Percentiles rank a stretch among this genome's conserved stretches.
Evolutionary conservation across 1,284 basidiomycete genomes (phyloP).

Genomic region (Ceratobasidium sp.): DNA sequence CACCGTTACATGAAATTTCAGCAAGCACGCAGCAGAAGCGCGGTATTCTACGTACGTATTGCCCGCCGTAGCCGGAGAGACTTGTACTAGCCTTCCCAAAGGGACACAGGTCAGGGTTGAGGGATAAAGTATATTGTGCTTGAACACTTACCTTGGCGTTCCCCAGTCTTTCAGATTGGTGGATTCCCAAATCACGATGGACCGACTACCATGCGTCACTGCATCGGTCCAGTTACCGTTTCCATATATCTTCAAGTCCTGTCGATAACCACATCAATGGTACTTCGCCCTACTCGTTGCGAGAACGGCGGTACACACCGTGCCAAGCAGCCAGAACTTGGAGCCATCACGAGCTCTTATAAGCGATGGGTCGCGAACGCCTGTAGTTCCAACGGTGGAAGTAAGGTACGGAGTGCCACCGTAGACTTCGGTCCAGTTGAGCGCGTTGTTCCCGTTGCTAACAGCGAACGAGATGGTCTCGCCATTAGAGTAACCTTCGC

Average conservation of each 20-base stretch:
- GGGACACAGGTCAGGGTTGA: background rate
- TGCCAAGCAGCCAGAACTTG: slow-evolving; percentile 41
- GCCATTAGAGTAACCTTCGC: slow-evolving; percentile 40
- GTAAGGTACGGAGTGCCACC: slow-evolving; percentile 40
- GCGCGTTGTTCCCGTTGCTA: slow-evolving; percentile 37
- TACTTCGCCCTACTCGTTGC: background rate
- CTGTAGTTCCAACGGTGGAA: slow-evolving; percentile 27
- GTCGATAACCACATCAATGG: background rate
- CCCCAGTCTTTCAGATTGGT: slow-evolving; percentile 41
- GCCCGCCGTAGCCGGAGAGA: slow-evolving; percentile 37
- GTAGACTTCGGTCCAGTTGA: slow-evolving; percentile 40
- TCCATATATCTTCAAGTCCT: slow-evolving; percentile 43
- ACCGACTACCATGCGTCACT: slow-evolving; percentile 33
- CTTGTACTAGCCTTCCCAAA: slow-evolving; percentile 19
- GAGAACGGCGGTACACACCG: slow-evolving; percentile 2
- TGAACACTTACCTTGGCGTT: slow-evolving; percentile 9
- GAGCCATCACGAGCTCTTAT: slow-evolving; percentile 32
- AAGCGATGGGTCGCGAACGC: slow-evolving; percentile 37
- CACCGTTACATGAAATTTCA: background rate
- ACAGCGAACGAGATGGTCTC: slow-evolving; percentile 40
- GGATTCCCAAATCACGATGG: slow-evolving; percentile 41
- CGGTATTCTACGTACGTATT: slow-evolving; percentile 19
- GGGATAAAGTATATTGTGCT: background rate
- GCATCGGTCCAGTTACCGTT: slow-evolving; percentile 36
- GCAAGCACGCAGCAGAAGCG: background rate